These are phyloP conservation scores for Cyberlindnera meyerae DNA, from an alignment of 805 yeast genomes.

Conservation along the genomic window DNA sequence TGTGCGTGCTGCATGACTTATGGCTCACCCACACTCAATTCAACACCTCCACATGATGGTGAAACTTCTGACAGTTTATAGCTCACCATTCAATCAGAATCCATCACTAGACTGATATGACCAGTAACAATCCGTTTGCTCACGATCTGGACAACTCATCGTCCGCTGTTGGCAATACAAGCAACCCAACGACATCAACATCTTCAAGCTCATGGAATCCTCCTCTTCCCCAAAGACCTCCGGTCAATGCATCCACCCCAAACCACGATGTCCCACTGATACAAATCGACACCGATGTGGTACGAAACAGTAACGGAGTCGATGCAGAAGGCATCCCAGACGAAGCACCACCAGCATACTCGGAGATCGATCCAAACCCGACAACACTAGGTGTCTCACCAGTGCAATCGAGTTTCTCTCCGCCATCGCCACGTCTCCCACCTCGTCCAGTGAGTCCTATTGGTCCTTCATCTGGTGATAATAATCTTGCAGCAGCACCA, in stretches of 20 bases:
- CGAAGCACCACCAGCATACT: constrained; percentile 35
- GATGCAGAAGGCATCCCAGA: constrained; percentile 6
- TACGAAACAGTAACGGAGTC: neutral
- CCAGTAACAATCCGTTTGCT: constrained; percentile 15
- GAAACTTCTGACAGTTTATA: neutral
- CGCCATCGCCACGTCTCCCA: constrained; percentile 6
- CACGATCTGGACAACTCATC: constrained; percentile 7
- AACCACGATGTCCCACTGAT: neutral
- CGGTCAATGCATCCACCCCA: constrained; percentile 2
- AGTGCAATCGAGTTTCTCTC: constrained; percentile 3
- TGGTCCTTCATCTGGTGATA: too few species aligned
- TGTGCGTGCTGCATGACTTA: neutral
- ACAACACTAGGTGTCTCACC: too few species aligned
- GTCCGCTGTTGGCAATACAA: neutral
- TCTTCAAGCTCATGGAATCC: neutral
- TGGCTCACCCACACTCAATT: neutral
- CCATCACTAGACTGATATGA: neutral
- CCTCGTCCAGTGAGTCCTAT: constrained; percentile 2
- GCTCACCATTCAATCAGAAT: neutral
- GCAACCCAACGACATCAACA: neutral
- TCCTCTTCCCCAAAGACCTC: constrained; percentile 3
- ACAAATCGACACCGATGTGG: neutral
- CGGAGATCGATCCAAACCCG: constrained; percentile 28
- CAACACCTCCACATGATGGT: neutral
- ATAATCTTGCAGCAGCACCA: neutral